phyloP scores from a whole-genome alignment of 169 alveolate species.

The Cryptosporidium bovis region DNA sequence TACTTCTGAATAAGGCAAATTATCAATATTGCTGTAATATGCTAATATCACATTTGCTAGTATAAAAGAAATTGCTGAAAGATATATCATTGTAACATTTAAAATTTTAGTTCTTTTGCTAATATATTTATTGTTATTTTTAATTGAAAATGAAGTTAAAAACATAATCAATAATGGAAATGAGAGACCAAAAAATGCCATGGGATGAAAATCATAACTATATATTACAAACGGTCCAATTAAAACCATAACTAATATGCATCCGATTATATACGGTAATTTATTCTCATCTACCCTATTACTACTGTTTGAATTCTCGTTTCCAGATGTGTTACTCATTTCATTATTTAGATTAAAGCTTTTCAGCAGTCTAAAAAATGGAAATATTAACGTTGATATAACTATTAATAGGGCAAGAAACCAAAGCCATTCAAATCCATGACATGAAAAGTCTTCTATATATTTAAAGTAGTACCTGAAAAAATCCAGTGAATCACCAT shows the following conservation, averaged over 20 bases:
- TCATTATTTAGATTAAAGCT: slow-evolving; percentile 6
- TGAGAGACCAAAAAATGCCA: slow-evolving; percentile 60
- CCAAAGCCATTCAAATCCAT: slow-evolving; percentile 74
- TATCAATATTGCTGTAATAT: slow-evolving; percentile 50
- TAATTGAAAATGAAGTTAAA: slow-evolving; percentile 25
- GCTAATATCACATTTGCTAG: slow-evolving; percentile 37
- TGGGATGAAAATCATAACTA: slow-evolving; percentile 67
- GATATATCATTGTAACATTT: slow-evolving; percentile 23
- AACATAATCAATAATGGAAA: slow-evolving; percentile 42
- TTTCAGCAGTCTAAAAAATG: slow-evolving; percentile 28
- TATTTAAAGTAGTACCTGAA: slow-evolving; percentile 13
- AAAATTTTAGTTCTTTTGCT: neutral
- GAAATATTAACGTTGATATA: slow-evolving; percentile 27
- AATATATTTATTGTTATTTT: neutral
- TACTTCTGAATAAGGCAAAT: neutral
- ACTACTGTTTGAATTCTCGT: neutral
- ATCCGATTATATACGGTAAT: neutral
- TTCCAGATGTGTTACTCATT: neutral
- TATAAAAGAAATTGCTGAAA: slow-evolving; percentile 55
- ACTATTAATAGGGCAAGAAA: slow-evolving; percentile 34
- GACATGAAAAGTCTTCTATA: slow-evolving; percentile 48
- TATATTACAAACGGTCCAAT: slow-evolving; percentile 57
- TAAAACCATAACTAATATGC: slow-evolving; percentile 3
- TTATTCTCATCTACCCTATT: neutral
- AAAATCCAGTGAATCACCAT: slow-evolving; percentile 1